Percentiles rank a stretch among this genome's conserved stretches.
Evolutionary conservation across 768 basidiomycete species (phyloP).

Genomic region (Suillus discolor): DNA sequence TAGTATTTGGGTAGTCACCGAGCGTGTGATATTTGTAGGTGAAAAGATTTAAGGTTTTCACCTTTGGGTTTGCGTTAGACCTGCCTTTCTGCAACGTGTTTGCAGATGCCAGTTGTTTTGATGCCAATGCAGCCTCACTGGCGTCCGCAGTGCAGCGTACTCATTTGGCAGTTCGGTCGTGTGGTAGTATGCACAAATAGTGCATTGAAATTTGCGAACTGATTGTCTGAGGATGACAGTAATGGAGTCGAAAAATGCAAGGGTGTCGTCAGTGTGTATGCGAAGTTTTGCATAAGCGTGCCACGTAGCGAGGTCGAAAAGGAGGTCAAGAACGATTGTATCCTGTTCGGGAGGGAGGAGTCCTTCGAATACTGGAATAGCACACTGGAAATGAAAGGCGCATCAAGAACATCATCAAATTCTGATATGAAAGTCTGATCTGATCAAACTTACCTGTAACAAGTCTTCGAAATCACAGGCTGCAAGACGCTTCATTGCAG

Average conservation of each 20-base stretch:
- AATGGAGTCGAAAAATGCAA: constrained; percentile 19
- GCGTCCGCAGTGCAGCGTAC: constrained; percentile 22
- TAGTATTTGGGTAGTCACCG: constrained; percentile 15
- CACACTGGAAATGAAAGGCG: constrained; percentile 25
- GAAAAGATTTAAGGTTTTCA: constrained; percentile 13
- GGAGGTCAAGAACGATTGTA: constrained; percentile 19
- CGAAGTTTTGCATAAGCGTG: constrained; percentile 38
- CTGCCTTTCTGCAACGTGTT: not conserved
- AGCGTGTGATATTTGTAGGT: constrained; percentile 24
- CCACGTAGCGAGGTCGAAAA: constrained; percentile 36
- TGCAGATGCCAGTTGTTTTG: not conserved
- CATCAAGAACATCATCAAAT: not conserved
- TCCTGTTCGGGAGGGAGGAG: constrained; percentile 32
- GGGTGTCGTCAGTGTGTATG: constrained; percentile 29
- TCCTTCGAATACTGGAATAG: constrained; percentile 41
- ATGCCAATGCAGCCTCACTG: constrained; percentile 7
- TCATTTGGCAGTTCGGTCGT: constrained; percentile 35
- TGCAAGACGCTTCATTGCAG: constrained; percentile 36
- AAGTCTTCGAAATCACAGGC: constrained; percentile 44
- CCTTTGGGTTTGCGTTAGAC: constrained; percentile 6
- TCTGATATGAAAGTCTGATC: not conserved
- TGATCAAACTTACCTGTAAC: constrained; percentile 26
- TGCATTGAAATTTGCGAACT: constrained; percentile 25
- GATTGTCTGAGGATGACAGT: constrained; percentile 21
- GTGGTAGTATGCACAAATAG: constrained; percentile 22